Evolutionary conservation across 176 grass and related monocot species (phyloP), one percentile per base, ranked within the genome.

Genomic region (Saccharum officinarum): DNA sequence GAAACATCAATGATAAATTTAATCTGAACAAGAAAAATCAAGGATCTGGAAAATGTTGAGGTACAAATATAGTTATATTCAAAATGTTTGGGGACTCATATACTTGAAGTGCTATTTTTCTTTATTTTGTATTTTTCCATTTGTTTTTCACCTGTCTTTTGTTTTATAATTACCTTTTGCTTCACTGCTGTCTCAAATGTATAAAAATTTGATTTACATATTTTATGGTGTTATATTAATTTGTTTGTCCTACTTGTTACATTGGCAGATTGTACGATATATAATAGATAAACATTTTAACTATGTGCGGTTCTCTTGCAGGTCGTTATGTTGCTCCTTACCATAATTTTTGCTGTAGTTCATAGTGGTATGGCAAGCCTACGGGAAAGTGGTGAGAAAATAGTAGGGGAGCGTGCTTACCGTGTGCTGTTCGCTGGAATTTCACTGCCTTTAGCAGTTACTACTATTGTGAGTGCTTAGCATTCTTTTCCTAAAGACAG

Each of bases 321-420:
- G 97, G 89, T 99, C 4, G 83, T 90, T 42, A 68, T 99, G 79
- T 87, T 96, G 90, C 69, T 92, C 18, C 86, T 99, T 82, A 82
- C 88, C 30, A 63, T 92, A 61, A 96, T 99, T 73, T 99, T 99
- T 86, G 97, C 97, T 71, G 10, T 81, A 36, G 50, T 92, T 41
- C 97, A 98, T 86, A 98, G 97, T 94, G 97, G 97, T 41, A 86
- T 98, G 88, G 97, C 97, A 65, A 94, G 79, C 75, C 71, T 98
- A 38, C 91, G 93, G 36, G 93, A 95, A 94, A 78, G 83, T 67
- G 92, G 93, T 73, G 93, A 99, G 65, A 92, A 92, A 80, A 83
- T 95, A 71, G 79, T 98, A 67, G 96, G 96, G 79, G 93, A 92
- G 77, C 86, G 97, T 77, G 90, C 90, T 77, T 96, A 86, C 37